Percentiles rank a stretch among this genome's conserved stretches.
These are phyloP conservation scores for Taiozyma onychis DNA, from an alignment of 1,139 yeast species.

Conservation along the genomic window DNA sequence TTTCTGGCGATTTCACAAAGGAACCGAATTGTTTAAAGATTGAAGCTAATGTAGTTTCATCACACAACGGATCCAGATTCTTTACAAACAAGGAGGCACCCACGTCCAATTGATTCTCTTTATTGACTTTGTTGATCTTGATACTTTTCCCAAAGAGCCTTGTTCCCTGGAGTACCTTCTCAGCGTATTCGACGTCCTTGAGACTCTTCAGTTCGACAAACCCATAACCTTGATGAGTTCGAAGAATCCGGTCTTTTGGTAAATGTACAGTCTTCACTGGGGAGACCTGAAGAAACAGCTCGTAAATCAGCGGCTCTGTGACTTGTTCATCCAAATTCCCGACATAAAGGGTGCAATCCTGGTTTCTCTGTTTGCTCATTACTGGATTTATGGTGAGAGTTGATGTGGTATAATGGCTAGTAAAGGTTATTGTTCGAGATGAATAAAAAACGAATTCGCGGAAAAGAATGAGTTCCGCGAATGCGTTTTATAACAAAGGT, in stretches of 20 bases:
- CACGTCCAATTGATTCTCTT: slow-evolving; percentile 36
- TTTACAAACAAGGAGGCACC: slow-evolving; percentile 78
- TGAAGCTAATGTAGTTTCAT: slow-evolving; percentile 48
- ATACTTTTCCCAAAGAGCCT: slow-evolving; percentile 60
- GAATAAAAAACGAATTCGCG: no score
- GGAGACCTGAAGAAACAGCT: slow-evolving; percentile 80
- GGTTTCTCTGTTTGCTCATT: slow-evolving; percentile 37
- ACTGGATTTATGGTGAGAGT: no score
- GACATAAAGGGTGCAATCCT: slow-evolving; percentile 67
- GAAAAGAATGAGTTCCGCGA: no score
- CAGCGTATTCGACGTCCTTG: slow-evolving; percentile 68
- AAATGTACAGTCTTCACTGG: slow-evolving; percentile 67
- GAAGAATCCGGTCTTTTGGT: slow-evolving; percentile 73
- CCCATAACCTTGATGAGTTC: slow-evolving; percentile 81
- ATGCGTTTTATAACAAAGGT: no score
- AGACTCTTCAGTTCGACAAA: slow-evolving; percentile 66
- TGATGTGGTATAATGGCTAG: no score
- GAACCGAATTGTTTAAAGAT: slow-evolving; percentile 72
- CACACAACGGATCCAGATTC: slow-evolving; percentile 65
- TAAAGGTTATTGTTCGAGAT: no score
- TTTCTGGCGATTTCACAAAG: slow-evolving; percentile 44
- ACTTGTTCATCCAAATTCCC: slow-evolving; percentile 81
- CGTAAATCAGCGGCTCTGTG: slow-evolving; percentile 64
- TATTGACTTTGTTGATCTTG: slow-evolving; percentile 48
- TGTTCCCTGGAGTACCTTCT: slow-evolving; percentile 55